Percentiles rank a stretch among this genome's conserved stretches.
phyloP scores from a whole-genome alignment of 805 yeast species.

The Jamesozyma spencerorum region DNA sequence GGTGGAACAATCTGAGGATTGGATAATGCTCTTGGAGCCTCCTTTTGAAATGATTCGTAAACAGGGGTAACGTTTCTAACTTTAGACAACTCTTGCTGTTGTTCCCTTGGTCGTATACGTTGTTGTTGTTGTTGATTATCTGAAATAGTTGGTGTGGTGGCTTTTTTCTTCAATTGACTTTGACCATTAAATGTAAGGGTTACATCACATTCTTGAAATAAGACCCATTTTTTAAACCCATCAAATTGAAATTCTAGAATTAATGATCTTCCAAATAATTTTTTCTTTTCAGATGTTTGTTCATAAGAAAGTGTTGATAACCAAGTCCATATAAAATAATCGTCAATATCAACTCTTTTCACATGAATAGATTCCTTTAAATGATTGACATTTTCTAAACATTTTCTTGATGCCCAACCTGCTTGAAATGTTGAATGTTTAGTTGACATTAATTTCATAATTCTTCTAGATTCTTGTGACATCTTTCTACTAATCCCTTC shows the following conservation, averaged over 20 bases:
- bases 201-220: conserved; percentile 58
- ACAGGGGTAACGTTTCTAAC: conserved; percentile 15
- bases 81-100: conserved; percentile 5
- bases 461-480: conserved; percentile 64
- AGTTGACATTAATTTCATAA: conserved; percentile 34
- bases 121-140: conserved; percentile 1
- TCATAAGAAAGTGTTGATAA: conserved; percentile 67
- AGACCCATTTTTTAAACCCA: conserved; percentile 70
- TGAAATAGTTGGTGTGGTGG: too few relatives aligned
- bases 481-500: conserved; percentile 51
- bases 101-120: conserved; percentile 4
- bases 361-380: conserved; percentile 32
- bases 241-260: conserved; percentile 74
- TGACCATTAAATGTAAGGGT: conserved; percentile 14
- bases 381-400: conserved; percentile 15
- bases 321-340: conserved; percentile 91
- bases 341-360: conserved; percentile 64
- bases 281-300: conserved; percentile 54
- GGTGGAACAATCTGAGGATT: conserved; percentile 1
- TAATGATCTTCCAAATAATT: conserved; percentile 69
- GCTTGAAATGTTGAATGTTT: conserved; percentile 33
- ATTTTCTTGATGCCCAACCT: conserved; percentile 33
- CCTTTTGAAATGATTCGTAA: conserved; percentile 22
- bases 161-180: conserved; percentile 8
- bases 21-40: conserved; percentile 8